Evolutionary conservation across 2,329 filamentous ascomycete genomes (phyloP).

Genomic region (Trichoderma gracile): DNA sequence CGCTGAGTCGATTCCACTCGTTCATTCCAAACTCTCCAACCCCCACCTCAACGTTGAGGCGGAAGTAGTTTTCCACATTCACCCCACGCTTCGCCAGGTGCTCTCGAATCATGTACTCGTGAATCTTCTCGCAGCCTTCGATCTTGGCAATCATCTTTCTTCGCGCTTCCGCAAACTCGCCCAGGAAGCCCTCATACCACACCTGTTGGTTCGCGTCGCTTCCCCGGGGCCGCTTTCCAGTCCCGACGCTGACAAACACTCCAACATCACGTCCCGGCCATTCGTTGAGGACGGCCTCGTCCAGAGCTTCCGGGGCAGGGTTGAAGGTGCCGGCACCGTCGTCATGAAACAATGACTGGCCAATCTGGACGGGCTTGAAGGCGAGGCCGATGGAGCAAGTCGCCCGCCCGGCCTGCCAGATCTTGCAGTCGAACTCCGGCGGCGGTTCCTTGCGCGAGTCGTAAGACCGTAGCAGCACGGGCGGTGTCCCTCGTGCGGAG

Average conservation of each 20-base stretch:
- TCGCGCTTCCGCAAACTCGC: constrained; percentile 88
- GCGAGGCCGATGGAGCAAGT: constrained; percentile 87
- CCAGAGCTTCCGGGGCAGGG: constrained; percentile 78
- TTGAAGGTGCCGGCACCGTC: constrained; percentile 93
- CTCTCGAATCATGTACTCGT: constrained; percentile 80
- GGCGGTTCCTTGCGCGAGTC: constrained; percentile 90
- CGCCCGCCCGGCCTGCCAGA: constrained; percentile 96
- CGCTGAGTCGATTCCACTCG: constrained; percentile 90
- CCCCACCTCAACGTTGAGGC: constrained; percentile 94
- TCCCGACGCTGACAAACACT: constrained; percentile 92
- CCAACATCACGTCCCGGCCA: constrained; percentile 94
- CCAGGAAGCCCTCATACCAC: constrained; percentile 94
- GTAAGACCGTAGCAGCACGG: constrained; percentile 85
- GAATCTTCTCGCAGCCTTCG: constrained; percentile 89
- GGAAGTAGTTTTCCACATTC: constrained; percentile 87
- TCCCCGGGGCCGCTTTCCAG: constrained; percentile 71
- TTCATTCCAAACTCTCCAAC: constrained; percentile 99
- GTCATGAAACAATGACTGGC: constrained; percentile 91
- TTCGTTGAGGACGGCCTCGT: constrained; percentile 89
- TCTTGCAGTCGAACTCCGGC: constrained; percentile 88
- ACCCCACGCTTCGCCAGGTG: constrained; percentile 76
- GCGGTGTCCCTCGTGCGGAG: constrained; percentile 64
- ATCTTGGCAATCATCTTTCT: constrained; percentile 86
- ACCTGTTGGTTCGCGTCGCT: constrained; percentile 70
- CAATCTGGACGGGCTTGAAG: constrained; percentile 94